Evolutionary conservation across 176 grass and related monocot genomes (phyloP).

Genomic region (Pharus latifolius): DNA sequence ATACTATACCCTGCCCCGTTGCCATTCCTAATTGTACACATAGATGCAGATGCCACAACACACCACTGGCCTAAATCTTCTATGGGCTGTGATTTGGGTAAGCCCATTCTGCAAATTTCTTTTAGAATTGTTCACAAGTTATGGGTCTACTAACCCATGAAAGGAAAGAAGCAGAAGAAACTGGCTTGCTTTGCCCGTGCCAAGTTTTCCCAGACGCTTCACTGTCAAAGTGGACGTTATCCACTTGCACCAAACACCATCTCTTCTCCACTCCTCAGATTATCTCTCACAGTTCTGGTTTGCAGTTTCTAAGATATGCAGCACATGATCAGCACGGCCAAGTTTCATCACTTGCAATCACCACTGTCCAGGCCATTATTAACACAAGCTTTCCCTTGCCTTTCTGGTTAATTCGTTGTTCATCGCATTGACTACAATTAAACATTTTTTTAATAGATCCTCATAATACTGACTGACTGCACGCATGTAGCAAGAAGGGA

Average conservation of each 20-base stretch:
- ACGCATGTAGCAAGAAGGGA: neutral
- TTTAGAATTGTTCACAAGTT: too few species aligned
- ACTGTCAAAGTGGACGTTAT: conserved; percentile 10
- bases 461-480: neutral
- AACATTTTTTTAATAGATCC: too few species aligned
- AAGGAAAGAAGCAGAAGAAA: too few species aligned
- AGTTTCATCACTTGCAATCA: neutral
- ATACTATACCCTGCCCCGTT: too few species aligned
- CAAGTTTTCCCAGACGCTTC: neutral
- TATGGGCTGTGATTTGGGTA: too few species aligned
- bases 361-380: neutral
- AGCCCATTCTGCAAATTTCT: too few species aligned
- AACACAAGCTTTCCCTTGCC: neutral
- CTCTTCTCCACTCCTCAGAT: neutral
- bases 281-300: neutral
- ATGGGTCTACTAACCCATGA: too few species aligned
- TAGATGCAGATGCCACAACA: too few species aligned
- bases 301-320: neutral
- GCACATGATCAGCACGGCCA: neutral
- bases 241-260: neutral
- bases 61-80: too few species aligned
- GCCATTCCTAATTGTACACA: too few species aligned
- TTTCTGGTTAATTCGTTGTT: neutral
- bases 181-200: too few species aligned
- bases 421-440: neutral